Base-by-base conservation (phyloP, 2,329 filamentous ascomycete species). In the Colletotrichum sp. region DNA sequence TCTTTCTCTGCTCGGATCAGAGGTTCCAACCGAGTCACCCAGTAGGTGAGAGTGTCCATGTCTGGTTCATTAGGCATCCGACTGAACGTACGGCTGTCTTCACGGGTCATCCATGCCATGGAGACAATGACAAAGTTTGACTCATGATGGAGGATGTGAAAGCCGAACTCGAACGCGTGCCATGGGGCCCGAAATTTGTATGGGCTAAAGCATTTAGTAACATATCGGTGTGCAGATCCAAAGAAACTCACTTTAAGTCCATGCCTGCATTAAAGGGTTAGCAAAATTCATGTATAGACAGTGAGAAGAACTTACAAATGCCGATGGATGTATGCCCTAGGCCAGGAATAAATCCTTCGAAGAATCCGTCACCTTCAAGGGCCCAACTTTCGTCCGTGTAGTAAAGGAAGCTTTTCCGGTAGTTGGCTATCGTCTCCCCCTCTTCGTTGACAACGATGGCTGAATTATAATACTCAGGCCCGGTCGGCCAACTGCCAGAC, bases 101-200 rank as follows among this genome's bases (percentile, higher is more conserved):
- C 91, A 71, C 82, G 86, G 3, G 94, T 95, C 36, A 94, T 86
- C 94, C 94, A 96, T 0, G 95, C 94, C 94, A 96, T 96, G 6
- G 90, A 92, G 0, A 96, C 79, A 39, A 96, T 90, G 3, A 95
- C 92, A 0, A 96, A 77, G 16, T 92, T 91, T 0, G 93, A 90
- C 0, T 88, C 80, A 0, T 85, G 84, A 2, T 91, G 84, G 0
- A 95, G 81, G 7, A 93, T 85, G 59, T 94, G 91, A 28, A 86
- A 89, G 0, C 88, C 89, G 16, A 87, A 87, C 69, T 89, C 86
- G 30, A 84, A 87, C 0, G 78, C 79, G 7, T 83, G 36, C 86
- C 86, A 87, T 0, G 85, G 84, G 0, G 84, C 83, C 18, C 86
- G 78, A 12, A 84, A 87, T 24, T 24, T 24, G 24, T 24, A 24